phyloP scores from a whole-genome alignment of 140 eudicot genomes.

The Erigeron philadelphicus region DNA sequence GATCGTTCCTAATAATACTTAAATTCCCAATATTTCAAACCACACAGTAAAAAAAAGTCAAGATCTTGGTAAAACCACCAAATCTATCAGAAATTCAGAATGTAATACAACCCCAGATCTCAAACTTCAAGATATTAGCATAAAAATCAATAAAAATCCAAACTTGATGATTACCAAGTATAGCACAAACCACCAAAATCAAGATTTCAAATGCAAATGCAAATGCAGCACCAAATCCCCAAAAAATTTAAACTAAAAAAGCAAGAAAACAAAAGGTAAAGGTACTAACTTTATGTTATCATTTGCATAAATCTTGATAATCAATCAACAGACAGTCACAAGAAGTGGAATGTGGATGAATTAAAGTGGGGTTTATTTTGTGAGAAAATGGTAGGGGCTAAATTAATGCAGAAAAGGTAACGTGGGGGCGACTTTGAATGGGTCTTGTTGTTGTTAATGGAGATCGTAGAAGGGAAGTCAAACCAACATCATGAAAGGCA shows the following conservation, averaged over 20 bases:
- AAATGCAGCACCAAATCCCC: conserved; percentile 20
- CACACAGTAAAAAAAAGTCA: conserved; percentile 7
- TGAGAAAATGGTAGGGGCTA: not conserved
- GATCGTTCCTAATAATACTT: not conserved
- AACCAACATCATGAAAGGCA: conserved; percentile 50
- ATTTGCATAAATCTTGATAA: not conserved
- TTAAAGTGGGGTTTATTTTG: conserved; percentile 23
- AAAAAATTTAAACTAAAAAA: not conserved
- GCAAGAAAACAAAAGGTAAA: too few species aligned
- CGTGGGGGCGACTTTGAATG: conserved; percentile 36
- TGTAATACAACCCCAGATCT: conserved; percentile 35
- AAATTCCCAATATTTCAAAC: conserved; percentile 15
- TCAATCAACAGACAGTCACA: not conserved
- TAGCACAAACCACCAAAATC: not conserved
- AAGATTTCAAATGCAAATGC: conserved; percentile 24
- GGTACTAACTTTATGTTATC: not conserved
- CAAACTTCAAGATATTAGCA: conserved; percentile 17
- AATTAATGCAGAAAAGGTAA: conserved; percentile 27
- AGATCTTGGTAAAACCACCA: conserved; percentile 4
- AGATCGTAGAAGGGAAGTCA: conserved; percentile 46
- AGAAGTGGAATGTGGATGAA: conserved; percentile 3
- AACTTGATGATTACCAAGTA: not conserved
- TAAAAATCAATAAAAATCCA: conserved; percentile 9
- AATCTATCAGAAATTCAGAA: conserved; percentile 18
- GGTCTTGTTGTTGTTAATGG: conserved; percentile 11